Evolutionary conservation across 1,284 basidiomycete species (phyloP), one percentile per base, ranked within the genome.

Genomic region (Leccinum pachyderme): DNA sequence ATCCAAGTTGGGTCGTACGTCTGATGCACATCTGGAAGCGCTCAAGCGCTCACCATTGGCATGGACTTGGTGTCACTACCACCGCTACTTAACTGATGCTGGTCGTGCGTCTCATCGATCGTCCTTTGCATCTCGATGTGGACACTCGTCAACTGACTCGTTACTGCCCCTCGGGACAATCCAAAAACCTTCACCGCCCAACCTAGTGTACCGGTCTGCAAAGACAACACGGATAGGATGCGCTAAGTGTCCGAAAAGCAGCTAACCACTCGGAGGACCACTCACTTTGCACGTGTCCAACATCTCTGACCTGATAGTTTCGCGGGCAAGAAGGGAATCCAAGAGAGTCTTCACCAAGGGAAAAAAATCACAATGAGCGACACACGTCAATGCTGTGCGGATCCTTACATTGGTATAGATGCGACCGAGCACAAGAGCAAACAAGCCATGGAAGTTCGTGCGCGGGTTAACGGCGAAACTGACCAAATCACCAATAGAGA

Each of bases 401-500:
- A n/a, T 27, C 25, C 44, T 45, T n/a, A 45, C 44, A 27, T 45
- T 45, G 25, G 44, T 45, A n/a, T 45, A 45, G 5, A 45, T 45
- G 8, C 44, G 44, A 9, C 44, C 44, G 24, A 71, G 63, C 4
- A 66, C 65, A 13, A 72, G 61, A 2, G 67, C 67, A 22, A 72
- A 70, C 59, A 71, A 64, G 7, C 62, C 65, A 47, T 67, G 69
- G 9, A 69, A 50, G 43, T 69, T 61, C 7, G 61, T 66, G 4
- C 48, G 53, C 2, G 65, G 70, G 8, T 57, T 51, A 43, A 53
- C 33, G 18, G 74, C 49, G 62, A 79, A 80, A 9, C 73, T 71
- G 54, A 77, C 70, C 47, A 79, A 57, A 56, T 77, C 75, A 4
- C 68, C 73, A 18, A 78, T 49, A 7, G 77, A 74, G 56, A 80